These are phyloP conservation scores for Penicillium lividum DNA, from an alignment of 495 filamentous ascomycete genomes.

Conservation along the genomic window DNA sequence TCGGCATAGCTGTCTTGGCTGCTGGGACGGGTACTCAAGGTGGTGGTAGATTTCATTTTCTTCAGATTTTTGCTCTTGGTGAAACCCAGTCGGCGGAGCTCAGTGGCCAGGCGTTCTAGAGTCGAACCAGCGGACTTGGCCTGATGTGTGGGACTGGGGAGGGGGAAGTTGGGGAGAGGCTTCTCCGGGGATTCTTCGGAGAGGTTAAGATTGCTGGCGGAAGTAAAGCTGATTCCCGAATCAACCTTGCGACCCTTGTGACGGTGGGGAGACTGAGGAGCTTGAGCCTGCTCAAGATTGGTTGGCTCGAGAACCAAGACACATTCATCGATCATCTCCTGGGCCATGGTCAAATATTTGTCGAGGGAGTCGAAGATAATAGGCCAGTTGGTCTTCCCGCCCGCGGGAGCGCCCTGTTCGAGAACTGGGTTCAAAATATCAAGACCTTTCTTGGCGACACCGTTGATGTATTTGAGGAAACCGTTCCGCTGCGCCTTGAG, in stretches of 20 bases:
- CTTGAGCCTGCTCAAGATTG: slow-evolving; percentile 38
- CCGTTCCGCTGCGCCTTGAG: slow-evolving; percentile 61
- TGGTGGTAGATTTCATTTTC: slow-evolving; percentile 53
- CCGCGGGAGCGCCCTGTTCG: slow-evolving; percentile 49
- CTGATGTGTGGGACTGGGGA: slow-evolving; percentile 18
- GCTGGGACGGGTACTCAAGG: slow-evolving; percentile 31
- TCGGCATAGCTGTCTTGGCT: slow-evolving; percentile 29
- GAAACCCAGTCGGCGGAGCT: slow-evolving; percentile 52
- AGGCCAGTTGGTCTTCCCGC: slow-evolving; percentile 59
- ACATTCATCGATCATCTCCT: slow-evolving; percentile 64
- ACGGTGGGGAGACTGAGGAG: slow-evolving; percentile 21
- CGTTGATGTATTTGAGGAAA: slow-evolving; percentile 67
- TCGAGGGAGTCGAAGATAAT: slow-evolving; percentile 55
- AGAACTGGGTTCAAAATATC: slow-evolving; percentile 57
- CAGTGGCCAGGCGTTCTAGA: slow-evolving; percentile 59
- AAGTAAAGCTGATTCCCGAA: slow-evolving; percentile 63
- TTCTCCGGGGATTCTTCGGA: slow-evolving; percentile 38
- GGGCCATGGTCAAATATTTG: slow-evolving; percentile 60
- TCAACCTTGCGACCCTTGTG: slow-evolving; percentile 58
- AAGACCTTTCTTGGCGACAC: slow-evolving; percentile 59
- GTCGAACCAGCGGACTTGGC: slow-evolving; percentile 46
- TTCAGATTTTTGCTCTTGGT: slow-evolving; percentile 38
- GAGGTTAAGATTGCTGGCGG: slow-evolving; percentile 35
- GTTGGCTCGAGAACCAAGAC: slow-evolving; percentile 48
- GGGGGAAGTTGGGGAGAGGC: slow-evolving; percentile 47